Base-by-base conservation (phyloP, 768 basidiomycete genomes). In the Collybiopsis confluens region DNA sequence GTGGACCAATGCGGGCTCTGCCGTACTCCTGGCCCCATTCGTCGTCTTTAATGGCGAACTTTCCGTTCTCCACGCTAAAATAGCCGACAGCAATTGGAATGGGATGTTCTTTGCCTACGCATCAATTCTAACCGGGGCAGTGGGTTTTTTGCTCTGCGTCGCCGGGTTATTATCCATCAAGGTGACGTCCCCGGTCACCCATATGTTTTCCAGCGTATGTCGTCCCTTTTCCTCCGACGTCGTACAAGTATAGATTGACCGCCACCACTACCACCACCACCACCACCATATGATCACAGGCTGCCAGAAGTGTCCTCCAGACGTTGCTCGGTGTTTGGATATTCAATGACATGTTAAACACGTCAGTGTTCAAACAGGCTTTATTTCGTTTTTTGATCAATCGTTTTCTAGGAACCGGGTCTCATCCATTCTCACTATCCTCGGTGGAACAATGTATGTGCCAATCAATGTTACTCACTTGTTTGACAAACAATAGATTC, bases 221-320 rank as follows among this genome's bases (percentile, higher is more conserved):
- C n/a, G 10, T 46, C n/a, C 36, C 59, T 43, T 54, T 30, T 36
- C 41, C 52, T 42, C 35, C 13, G 46, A 46, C 35, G 41, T 27
- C 13, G 35, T 55, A 42, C 52, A 38, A 60, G 54, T 57, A 40
- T n/a, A 52, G 38, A 4, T 51, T 42, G 45, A 54, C 42, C 37
- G 27, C 41, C n/a, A n/a, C n/a, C n/a, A n/a, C n/a, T n/a, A n/a
- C n/a, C n/a, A n/a, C n/a, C n/a, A n/a, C n/a, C n/a, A n/a, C n/a
- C n/a, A n/a, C n/a, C n/a, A n/a, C n/a, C n/a, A n/a, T n/a, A n/a
- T n/a, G n/a, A n/a, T 26, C 48, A 44, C 58, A 88, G 90, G 87
- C 90, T 26, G 87, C 86, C 7, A 78, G 88, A 54, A 89, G 89
- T 6, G 92, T 92, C 18, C 72, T 95, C 21, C 92, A 95, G 66